Evolutionary conservation across 441 rosid species (phyloP), one percentile per base, ranked within the genome.

Genomic region (Gossypium schwendimanii): DNA sequence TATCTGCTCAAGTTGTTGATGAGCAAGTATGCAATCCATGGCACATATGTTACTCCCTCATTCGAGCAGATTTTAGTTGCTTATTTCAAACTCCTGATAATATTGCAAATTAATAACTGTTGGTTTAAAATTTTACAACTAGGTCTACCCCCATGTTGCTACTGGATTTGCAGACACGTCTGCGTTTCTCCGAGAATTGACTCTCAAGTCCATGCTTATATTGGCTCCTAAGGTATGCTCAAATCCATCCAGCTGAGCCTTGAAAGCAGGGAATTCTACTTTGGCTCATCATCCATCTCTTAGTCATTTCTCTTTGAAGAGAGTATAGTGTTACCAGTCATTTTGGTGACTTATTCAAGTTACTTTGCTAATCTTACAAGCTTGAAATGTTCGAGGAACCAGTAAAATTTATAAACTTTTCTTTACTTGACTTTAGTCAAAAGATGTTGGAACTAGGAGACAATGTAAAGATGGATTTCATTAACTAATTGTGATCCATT

Each of bases 161-260:
- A 89, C 94, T 75, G 98, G 99, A 72, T 93, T 96, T 81, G 82
- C 95, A 39, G 99, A 96, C 75, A 84, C 97, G 36, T 89, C 97
- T 75, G 97, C 98, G 67, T 90, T 90, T 84, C 97, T 96, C 62
- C 96, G 98, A 63, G 99, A 96, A 80, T 77, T 96, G 87, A 93
- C 98, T 86, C 99, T 96, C 61, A 96, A 96, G 76, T 93, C 99
- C 44, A 93, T 96, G 97, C 98, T 96, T 77, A 83, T 90, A 76
- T 86, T 96, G 83, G 96, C 98, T 75, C 98, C 99, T 62, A 96
- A 96, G 97, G 98, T 93, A 81, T 70, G 75, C 65, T 41, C 76
- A 50, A 39, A 8, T 39, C 17, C 26, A 31, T 26, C 20, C 26
- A 50, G 15, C 26, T 50, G 18, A 49, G 71, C 44, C 47, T 69